Evolutionary conservation across 139 green algal genomes (phyloP).

Genomic region (Micractinium conductrix): DNA sequence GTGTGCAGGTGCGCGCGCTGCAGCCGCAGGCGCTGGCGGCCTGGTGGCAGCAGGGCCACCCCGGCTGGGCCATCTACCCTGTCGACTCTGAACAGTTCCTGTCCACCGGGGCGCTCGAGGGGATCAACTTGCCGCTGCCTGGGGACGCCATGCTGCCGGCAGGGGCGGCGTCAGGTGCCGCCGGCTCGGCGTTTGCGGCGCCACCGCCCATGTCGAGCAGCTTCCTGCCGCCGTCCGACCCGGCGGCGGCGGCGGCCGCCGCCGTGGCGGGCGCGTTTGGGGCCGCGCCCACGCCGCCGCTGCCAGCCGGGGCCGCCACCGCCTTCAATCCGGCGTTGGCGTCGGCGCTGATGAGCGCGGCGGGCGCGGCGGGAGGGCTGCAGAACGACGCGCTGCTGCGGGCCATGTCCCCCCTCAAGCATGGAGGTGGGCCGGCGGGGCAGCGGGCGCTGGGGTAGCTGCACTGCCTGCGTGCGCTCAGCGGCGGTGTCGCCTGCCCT

Average conservation of each 20-base stretch:
- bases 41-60: conserved; percentile 84
- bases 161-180: background rate
- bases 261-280: background rate
- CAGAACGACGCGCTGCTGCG: conserved; percentile 5
- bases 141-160: background rate
- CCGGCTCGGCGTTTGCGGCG: background rate
- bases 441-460: background rate
- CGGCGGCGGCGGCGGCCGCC: background rate
- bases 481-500: background rate
- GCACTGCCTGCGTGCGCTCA: background rate
- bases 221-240: background rate
- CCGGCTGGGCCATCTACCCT: conserved; percentile 86
- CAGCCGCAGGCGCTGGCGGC: conserved; percentile 67
- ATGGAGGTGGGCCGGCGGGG: background rate
- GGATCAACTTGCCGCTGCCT: conserved; percentile 26
- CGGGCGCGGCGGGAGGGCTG: background rate
- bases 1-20: conserved; percentile 68
- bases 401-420: conserved; percentile 14
- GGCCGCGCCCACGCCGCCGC: background rate
- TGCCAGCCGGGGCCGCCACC: background rate
- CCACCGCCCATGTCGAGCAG: background rate
- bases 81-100: conserved; percentile 80
- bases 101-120: conserved; percentile 56
- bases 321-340: conserved; percentile 13
- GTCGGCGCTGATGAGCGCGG: conserved; percentile 10